Conservation (phyloP, 306 rosid species). For the Datisca glomerata region DNA sequence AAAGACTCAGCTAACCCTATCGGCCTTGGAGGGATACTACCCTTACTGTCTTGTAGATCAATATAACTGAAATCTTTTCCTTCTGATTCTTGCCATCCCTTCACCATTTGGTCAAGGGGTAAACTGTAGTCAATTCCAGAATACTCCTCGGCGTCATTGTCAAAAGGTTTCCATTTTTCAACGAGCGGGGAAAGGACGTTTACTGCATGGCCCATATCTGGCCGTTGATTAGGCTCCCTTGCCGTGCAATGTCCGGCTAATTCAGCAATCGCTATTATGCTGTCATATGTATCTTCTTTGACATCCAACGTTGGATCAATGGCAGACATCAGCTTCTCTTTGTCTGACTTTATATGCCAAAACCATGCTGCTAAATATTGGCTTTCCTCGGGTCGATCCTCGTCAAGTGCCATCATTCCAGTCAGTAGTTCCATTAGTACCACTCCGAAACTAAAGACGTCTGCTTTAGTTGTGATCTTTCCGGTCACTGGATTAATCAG, state of each 20-base stretch:
- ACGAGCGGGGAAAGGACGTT: conserved; percentile 77
- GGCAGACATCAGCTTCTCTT: conserved; percentile 71
- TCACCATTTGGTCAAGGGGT: conserved; percentile 95
- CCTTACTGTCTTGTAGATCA: conserved; percentile 75
- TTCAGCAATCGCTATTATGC: conserved; percentile 50
- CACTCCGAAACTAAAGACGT: conserved; percentile 98
- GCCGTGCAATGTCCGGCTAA: conserved; percentile 98
- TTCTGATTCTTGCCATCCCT: conserved; percentile 96
- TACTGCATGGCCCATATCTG: conserved; percentile 95
- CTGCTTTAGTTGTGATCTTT: conserved; percentile 92
- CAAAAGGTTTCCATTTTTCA: conserved; percentile 87
- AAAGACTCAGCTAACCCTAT: conserved; percentile 92
- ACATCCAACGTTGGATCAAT: conserved; percentile 54
- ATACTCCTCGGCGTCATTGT: conserved; percentile 63
- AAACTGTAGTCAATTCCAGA: conserved; percentile 87
- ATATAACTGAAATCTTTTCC: conserved; percentile 62
- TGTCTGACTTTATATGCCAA: conserved; percentile 83
- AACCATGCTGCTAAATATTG: conserved; percentile 96
- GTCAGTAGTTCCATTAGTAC: conserved; percentile 92
- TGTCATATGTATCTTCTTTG: conserved; percentile 70
- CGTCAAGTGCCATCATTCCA: conserved; percentile 92
- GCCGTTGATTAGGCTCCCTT: conserved; percentile 83
- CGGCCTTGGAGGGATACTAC: conserved; percentile 94
- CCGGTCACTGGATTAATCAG: conserved; percentile 71
- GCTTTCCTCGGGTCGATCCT: conserved; percentile 74